Conservation (phyloP, 306 rosid genomes). For the Vigna mungo region DNA sequence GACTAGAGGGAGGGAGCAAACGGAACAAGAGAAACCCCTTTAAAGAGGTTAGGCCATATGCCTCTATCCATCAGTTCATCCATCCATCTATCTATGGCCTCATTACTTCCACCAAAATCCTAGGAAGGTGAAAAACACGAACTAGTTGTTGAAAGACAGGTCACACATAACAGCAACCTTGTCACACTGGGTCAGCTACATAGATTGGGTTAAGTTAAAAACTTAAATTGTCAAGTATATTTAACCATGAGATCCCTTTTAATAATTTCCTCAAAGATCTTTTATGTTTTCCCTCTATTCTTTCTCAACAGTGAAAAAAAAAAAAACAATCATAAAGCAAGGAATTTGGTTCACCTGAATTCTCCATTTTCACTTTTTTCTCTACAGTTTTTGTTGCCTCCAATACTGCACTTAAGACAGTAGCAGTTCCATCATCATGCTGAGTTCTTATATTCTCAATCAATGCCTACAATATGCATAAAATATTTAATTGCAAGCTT, state of each 20-base stretch:
- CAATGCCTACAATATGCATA: conserved; percentile 63
- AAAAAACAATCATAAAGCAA: neutral
- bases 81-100: too few relatives aligned
- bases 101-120: neutral
- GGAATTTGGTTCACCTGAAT: conserved; percentile 63
- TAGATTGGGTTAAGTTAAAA: neutral
- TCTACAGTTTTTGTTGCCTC: conserved; percentile 73
- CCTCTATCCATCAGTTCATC: too few relatives aligned
- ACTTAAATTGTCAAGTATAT: too few relatives aligned
- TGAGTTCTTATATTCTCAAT: conserved; percentile 73
- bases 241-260: neutral
- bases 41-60: too few relatives aligned
- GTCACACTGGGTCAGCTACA: neutral
- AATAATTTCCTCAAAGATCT: neutral
- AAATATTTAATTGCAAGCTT: conserved; percentile 39
- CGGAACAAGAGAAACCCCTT: neutral
- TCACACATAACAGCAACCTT: neutral
- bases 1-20: too few relatives aligned
- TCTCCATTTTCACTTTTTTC: conserved; percentile 66
- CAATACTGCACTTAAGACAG: conserved; percentile 70
- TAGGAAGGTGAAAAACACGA: neutral
- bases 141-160: neutral
- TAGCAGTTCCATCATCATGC: conserved; percentile 75
- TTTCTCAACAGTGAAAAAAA: too few relatives aligned
- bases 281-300: neutral